Percentiles rank a stretch among this genome's conserved stretches.
These are phyloP conservation scores for Talinum fruticosum DNA, from an alignment of 148 eudicot genomes.

Conservation along the genomic window DNA sequence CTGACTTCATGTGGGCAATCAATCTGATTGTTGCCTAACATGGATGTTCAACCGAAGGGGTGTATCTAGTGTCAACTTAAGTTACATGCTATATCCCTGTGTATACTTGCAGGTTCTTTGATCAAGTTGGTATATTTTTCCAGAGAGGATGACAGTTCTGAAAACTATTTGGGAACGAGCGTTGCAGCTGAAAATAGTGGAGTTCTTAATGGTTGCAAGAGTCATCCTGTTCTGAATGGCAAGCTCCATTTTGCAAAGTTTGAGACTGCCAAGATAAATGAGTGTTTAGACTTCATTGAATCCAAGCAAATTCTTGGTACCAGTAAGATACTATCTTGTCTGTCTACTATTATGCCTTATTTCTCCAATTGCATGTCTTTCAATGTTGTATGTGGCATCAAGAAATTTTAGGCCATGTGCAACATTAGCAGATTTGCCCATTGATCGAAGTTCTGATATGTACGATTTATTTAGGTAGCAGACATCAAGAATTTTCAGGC, in stretches of 20 bases:
- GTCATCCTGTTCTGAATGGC: conserved; percentile 42
- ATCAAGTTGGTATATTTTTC: conserved; percentile 84
- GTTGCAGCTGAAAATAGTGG: conserved; percentile 35
- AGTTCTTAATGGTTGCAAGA: conserved; percentile 27
- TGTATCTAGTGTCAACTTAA: neutral
- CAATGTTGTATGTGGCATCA: neutral
- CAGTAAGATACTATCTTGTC: conserved; percentile 38
- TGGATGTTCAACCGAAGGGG: neutral
- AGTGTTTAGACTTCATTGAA: conserved; percentile 77
- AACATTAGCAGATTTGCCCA: neutral
- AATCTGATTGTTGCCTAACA: neutral
- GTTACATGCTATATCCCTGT: conserved; percentile 1
- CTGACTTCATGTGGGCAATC: neutral
- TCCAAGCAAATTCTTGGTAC: conserved; percentile 56
- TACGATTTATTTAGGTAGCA: conserved; percentile 49
- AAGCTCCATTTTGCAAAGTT: conserved; percentile 81
- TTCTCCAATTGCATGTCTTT: neutral
- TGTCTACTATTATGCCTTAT: neutral
- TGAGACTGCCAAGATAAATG: conserved; percentile 75
- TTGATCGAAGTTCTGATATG: conserved; percentile 23
- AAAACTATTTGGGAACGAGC: conserved; percentile 25
- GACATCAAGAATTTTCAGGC: conserved; percentile 29
- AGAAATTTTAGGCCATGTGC: neutral
- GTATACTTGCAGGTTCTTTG: conserved; percentile 55
- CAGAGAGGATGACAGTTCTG: conserved; percentile 29